Evolutionary conservation across 305 asterid genomes (phyloP).

Genomic region (Euphrasia arctica): DNA sequence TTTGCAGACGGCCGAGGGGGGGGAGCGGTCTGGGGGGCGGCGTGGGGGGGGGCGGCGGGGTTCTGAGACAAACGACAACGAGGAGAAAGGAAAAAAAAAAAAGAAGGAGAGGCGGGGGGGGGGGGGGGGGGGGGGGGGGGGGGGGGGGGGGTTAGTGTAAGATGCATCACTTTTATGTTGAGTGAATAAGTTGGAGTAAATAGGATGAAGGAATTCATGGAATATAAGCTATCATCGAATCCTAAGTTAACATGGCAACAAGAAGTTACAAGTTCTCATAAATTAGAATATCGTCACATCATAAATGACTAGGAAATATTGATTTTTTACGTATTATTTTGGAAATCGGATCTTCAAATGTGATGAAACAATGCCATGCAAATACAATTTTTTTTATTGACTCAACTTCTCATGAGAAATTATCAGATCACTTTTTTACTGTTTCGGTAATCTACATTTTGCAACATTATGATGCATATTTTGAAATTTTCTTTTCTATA

Average conservation of each 20-base stretch:
- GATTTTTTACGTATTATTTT: neutral
- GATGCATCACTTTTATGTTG: no score
- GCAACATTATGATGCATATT: neutral
- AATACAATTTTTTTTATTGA: neutral
- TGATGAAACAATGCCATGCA: neutral
- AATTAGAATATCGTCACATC: neutral
- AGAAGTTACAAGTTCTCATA: neutral
- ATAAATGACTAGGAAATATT: neutral
- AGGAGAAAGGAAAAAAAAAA: no score
- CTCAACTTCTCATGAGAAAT: neutral
- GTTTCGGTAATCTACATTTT: neutral
- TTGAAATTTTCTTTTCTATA: neutral
- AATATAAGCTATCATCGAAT: neutral
- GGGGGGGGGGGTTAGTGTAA: no score
- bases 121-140: no score
- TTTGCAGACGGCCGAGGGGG: no score
- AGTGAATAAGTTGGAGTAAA: neutral
- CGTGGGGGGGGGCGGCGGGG: no score
- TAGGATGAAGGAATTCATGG: neutral
- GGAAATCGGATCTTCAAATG: neutral
- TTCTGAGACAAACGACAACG: no score
- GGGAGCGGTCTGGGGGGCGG: no score
- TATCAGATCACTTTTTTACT: neutral
- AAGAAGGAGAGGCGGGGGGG: no score
- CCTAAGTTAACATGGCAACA: neutral